phyloP scores from a whole-genome alignment of 2,329 filamentous ascomycete species.

The Cordyceps javanica region DNA sequence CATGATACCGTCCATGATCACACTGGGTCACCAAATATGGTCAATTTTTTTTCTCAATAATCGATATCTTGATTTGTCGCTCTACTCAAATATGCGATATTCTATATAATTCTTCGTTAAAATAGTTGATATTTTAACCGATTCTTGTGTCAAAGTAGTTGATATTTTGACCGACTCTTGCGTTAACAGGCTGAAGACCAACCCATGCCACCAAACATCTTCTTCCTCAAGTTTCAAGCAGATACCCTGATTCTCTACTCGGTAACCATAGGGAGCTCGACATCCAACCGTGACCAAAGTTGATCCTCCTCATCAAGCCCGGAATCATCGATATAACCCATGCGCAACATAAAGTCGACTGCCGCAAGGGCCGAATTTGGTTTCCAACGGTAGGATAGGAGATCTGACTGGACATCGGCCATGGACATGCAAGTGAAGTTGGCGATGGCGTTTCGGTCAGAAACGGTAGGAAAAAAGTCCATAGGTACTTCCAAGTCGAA shows the following conservation, averaged over 20 bases:
- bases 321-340: slow-evolving; percentile 20
- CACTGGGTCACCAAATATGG: too few relatives aligned
- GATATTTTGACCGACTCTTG: neutral
- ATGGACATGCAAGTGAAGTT: slow-evolving; percentile 24
- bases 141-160: neutral
- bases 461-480: slow-evolving; percentile 18
- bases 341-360: slow-evolving; percentile 30
- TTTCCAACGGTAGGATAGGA: slow-evolving; percentile 27
- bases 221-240: too few relatives aligned
- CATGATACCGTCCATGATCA: too few relatives aligned
- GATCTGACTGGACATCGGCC: slow-evolving; percentile 24
- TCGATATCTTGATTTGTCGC: too few relatives aligned
- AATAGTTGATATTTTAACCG: neutral
- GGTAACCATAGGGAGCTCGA: too few relatives aligned
- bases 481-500: slow-evolving; percentile 28
- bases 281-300: neutral
- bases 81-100: too few relatives aligned
- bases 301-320: slow-evolving; percentile 17
- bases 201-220: too few relatives aligned
- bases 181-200: neutral
- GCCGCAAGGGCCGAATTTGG: slow-evolving; percentile 35
- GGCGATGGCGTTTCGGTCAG: slow-evolving; percentile 23
- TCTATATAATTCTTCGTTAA: too few relatives aligned
- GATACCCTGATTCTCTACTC: neutral
- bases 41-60: too few relatives aligned